Base-by-base conservation (phyloP, 2,329 filamentous ascomycete species). In the Aspergillus ochraceus region DNA sequence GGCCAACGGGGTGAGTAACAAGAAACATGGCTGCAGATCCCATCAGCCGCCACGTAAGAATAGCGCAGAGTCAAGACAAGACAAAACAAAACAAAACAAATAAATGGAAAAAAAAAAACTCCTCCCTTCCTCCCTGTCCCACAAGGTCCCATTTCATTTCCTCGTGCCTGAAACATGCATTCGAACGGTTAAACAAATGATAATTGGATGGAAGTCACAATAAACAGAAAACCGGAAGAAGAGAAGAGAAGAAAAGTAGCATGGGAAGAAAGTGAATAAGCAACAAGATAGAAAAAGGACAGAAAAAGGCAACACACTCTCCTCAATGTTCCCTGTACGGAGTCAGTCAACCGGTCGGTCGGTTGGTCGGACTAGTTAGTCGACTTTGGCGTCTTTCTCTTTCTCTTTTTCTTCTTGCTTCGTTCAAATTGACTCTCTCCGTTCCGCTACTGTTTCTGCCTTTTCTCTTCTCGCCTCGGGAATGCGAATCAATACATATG, bases 111-210 rank as follows among this genome's bases (percentile, higher is more conserved):
- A 57, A 54, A 52, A 57, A 57, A 61, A 73, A 72, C 66, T 70
- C 68, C 69, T 36, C 26, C 26, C 26, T 42, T 39, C 36, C 45
- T 26, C 49, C 64, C 55, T 67, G 64, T 68, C 67, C 68, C 59
- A 60, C 62, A 42, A 42, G 65, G 63, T 62, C 69, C 68, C 68
- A 68, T 20, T 69, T 71, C 69, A 65, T 72, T 66, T 63, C 70
- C 69, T 69, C 66, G 64, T 70, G 67, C 68, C 66, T 60, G 61
- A 64, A 68, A 65, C 60, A 61, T 60, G 46, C 54, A 50, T 24
- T 55, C 47, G 49, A 58, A 58, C 55, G 36, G 45, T 36, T 39
- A 61, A 36, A 55, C 42, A 58, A 26, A 53, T 58, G 50, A 58
- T 47, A 46, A 49, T 49, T 46, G 19, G 60, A 36, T 50, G 57